Conservation (phyloP, 164 flowering plant species). For the Magnolia changhungtana region DNA sequence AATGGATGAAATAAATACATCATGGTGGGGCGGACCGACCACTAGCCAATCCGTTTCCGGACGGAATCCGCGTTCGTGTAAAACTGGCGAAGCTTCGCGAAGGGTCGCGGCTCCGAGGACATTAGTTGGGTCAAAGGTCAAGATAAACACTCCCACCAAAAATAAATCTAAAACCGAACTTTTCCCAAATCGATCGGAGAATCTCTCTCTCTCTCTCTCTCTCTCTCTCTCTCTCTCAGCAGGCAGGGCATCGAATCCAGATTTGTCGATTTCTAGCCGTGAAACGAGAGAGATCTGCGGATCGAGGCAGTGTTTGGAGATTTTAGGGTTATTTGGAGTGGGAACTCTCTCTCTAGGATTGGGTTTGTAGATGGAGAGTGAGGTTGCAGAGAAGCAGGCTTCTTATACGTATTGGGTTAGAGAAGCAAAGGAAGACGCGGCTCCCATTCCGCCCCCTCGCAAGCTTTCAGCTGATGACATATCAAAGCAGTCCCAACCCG, state of each 20-base stretch:
- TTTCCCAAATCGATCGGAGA: neutral
- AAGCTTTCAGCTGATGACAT: slow-evolving; percentile 50
- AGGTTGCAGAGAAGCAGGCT: slow-evolving; percentile 18
- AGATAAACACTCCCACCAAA: neutral
- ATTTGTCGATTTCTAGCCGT: neutral
- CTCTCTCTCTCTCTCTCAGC: neutral
- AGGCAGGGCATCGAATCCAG: neutral
- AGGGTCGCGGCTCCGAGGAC: neutral
- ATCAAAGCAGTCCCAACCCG: slow-evolving; percentile 23
- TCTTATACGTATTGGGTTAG: slow-evolving; percentile 92
- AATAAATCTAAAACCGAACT: neutral
- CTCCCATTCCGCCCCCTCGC: slow-evolving; percentile 67
- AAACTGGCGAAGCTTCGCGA: neutral
- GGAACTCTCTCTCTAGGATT: neutral
- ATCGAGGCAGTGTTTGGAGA: neutral
- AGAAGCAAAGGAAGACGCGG: slow-evolving; percentile 55
- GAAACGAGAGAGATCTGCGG: neutral
- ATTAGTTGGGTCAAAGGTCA: neutral
- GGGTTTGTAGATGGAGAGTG: slow-evolving; percentile 16
- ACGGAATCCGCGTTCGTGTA: neutral
- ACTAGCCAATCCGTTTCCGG: no score
- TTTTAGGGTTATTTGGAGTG: neutral
- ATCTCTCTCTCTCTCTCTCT: neutral
- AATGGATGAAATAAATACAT: no score
- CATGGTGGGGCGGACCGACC: no score